Conservation (phyloP, 345 rosid genomes). For the Eucalyptus sp. region DNA sequence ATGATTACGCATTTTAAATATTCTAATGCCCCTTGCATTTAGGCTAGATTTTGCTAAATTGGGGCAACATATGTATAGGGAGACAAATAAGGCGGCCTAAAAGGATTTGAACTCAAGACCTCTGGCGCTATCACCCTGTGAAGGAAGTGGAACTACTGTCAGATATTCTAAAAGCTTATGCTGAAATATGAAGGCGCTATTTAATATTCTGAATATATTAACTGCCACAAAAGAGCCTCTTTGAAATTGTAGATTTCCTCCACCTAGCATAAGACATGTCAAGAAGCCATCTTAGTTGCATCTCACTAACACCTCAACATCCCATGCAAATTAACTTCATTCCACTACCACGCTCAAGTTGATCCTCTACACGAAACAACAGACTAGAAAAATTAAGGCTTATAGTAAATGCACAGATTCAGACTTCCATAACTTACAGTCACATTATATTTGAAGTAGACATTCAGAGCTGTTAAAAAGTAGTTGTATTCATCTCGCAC, state of each 20-base stretch:
- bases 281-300: neutral
- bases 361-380: neutral
- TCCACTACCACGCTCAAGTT: neutral
- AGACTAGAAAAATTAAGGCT: neutral
- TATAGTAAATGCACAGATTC: neutral
- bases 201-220: neutral
- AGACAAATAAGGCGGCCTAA: neutral
- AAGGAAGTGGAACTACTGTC: neutral
- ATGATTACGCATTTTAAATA: neutral
- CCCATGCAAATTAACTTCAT: neutral
- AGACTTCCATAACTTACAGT: slow-evolving; percentile 44
- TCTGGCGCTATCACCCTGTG: neutral
- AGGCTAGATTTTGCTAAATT: neutral
- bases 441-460: slow-evolving; percentile 77
- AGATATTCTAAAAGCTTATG: neutral
- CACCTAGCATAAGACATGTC: neutral
- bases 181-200: neutral
- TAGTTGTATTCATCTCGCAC: slow-evolving; percentile 68
- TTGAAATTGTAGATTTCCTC: neutral
- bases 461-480: slow-evolving; percentile 53
- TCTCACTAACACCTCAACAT: neutral
- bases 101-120: neutral
- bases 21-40: neutral
- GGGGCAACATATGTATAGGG: neutral
- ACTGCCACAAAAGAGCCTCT: neutral